Conservation (phyloP, 2,329 filamentous ascomycete species). For the Ascochyta fabae region DNA sequence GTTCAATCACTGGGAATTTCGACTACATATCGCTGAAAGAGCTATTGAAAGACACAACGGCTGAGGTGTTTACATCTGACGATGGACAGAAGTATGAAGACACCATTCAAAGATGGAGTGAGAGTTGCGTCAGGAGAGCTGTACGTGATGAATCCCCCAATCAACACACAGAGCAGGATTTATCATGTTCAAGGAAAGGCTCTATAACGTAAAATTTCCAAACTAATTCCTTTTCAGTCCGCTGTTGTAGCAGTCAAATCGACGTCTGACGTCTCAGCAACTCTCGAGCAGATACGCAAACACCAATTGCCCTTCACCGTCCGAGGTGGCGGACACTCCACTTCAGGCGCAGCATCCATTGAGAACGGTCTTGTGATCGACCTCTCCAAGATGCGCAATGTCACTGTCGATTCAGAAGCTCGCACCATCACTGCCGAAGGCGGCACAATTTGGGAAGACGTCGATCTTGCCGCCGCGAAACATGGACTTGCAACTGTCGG, state of each 20-base stretch:
- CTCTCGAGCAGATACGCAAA: conserved; percentile 29
- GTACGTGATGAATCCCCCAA: conserved; percentile 8
- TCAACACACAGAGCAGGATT: background rate
- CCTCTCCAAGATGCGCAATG: conserved; percentile 58
- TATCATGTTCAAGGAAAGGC: background rate
- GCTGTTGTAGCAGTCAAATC: conserved; percentile 20
- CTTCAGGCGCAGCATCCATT: conserved; percentile 58
- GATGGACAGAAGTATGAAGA: conserved; percentile 21
- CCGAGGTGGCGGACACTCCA: conserved; percentile 64
- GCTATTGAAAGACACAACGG: conserved; percentile 18
- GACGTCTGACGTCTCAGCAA: conserved; percentile 21
- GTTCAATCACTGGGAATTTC: conserved; percentile 12
- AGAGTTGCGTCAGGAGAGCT: conserved; percentile 21
- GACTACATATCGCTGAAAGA: conserved; percentile 30
- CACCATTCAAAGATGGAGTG: conserved; percentile 27
- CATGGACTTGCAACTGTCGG: conserved; percentile 65
- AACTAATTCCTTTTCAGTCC: background rate
- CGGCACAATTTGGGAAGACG: conserved; percentile 61
- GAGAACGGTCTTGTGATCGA: conserved; percentile 63
- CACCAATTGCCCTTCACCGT: conserved; percentile 58
- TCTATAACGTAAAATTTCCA: background rate
- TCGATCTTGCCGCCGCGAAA: conserved; percentile 59
- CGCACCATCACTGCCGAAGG: conserved; percentile 59
- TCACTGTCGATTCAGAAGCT: conserved; percentile 56
- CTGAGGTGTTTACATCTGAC: conserved; percentile 18